phyloP scores from a whole-genome alignment of 1,284 basidiomycete species.

The Apiotrichum gracile region DNA sequence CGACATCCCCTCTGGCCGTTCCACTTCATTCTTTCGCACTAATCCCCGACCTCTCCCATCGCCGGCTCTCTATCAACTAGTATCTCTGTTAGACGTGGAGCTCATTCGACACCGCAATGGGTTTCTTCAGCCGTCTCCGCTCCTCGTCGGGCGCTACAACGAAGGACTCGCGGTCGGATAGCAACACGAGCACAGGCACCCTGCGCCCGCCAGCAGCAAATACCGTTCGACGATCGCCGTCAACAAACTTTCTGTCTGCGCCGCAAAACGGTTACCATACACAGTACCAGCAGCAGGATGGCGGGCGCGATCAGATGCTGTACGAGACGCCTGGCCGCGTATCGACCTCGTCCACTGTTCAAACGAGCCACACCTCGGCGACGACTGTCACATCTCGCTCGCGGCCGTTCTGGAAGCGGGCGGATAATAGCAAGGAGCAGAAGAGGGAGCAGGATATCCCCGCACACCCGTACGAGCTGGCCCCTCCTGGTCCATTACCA shows the following conservation, averaged over 20 bases:
- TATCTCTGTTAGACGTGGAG: neutral
- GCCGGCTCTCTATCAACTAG: neutral
- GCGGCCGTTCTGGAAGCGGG: neutral
- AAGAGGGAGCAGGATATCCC: neutral
- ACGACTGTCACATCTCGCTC: neutral
- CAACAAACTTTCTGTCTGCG: neutral
- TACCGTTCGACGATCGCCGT: neutral
- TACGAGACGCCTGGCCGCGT: neutral
- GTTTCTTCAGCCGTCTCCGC: constrained; percentile 15
- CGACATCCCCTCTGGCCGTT: no score
- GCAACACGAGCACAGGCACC: neutral
- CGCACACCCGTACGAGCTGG: neutral
- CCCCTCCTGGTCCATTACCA: neutral
- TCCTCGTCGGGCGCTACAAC: constrained; percentile 9
- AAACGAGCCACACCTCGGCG: neutral
- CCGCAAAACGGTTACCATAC: no score
- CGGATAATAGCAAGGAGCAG: neutral
- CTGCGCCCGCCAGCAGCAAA: neutral
- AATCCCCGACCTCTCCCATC: neutral
- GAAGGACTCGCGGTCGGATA: neutral
- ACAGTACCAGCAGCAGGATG: neutral
- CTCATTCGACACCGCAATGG: constrained; percentile 5
- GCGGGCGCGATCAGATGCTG: no score
- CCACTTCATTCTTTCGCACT: neutral
- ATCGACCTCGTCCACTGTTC: neutral